Evolutionary conservation across 192 early-diverging fungal genomes (phyloP).

Genomic region (Coemansia aciculifera): DNA sequence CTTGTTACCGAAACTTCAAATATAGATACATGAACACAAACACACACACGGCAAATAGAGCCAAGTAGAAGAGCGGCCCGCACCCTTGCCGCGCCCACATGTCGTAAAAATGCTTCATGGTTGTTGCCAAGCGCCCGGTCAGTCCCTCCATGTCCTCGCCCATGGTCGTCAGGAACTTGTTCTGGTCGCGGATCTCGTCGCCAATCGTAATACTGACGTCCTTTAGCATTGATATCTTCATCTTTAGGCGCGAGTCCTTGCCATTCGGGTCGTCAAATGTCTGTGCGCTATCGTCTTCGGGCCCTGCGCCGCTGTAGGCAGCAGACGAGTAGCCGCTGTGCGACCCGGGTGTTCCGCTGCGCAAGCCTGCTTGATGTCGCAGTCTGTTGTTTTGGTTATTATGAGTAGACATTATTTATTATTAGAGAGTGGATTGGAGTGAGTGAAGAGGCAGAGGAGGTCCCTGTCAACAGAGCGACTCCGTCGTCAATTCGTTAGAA

Average conservation of each 20-base stretch:
- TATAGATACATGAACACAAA: slow-evolving; percentile 49
- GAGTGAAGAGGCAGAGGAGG: background rate
- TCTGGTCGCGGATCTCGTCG: slow-evolving; percentile 55
- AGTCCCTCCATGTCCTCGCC: slow-evolving; percentile 46
- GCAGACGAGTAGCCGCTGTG: slow-evolving; percentile 18
- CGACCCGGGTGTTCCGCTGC: background rate
- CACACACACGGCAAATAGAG: slow-evolving; percentile 42
- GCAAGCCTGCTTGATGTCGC: slow-evolving; percentile 12
- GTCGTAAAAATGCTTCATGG: slow-evolving; percentile 44
- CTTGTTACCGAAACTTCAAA: slow-evolving; percentile 41
- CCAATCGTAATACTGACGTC: slow-evolving; percentile 55
- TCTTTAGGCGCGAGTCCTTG: slow-evolving; percentile 48
- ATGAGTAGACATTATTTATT: slow-evolving; percentile 1
- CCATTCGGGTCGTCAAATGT: slow-evolving; percentile 37
- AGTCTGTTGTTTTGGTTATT: slow-evolving; percentile 21
- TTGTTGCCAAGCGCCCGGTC: slow-evolving; percentile 38
- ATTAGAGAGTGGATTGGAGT: background rate
- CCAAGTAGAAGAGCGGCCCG: slow-evolving; percentile 51
- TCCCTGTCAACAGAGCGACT: too few species aligned
- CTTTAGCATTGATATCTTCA: slow-evolving; percentile 46
- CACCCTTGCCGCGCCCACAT: slow-evolving; percentile 36
- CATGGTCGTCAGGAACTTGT: slow-evolving; percentile 46
- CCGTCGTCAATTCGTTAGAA: too few species aligned
- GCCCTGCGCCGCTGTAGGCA: slow-evolving; percentile 4
- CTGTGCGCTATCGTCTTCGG: slow-evolving; percentile 3